phyloP scores from a whole-genome alignment of 169 alveolate species.

The Babesia sp. region DNA sequence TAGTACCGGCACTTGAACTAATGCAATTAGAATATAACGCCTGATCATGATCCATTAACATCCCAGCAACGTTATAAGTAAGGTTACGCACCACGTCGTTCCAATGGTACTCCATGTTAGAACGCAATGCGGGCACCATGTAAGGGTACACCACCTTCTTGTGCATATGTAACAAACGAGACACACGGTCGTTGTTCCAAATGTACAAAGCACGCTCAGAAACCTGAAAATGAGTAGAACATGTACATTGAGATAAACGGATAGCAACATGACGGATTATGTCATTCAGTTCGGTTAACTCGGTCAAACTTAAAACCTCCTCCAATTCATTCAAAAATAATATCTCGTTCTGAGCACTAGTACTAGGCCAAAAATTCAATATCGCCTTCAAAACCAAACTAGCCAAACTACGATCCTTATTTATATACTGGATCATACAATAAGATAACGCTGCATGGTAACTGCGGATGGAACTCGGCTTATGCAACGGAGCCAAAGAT shows the following conservation, averaged over 20 bases:
- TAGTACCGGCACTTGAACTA: background rate
- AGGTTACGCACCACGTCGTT: slow-evolving; percentile 71
- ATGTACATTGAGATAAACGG: slow-evolving; percentile 73
- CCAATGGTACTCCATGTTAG: slow-evolving; percentile 72
- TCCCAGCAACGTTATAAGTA: slow-evolving; percentile 66
- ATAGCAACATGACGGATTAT: slow-evolving; percentile 76
- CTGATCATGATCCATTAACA: slow-evolving; percentile 70
- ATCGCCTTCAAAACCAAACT: slow-evolving; percentile 80
- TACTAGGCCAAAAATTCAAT: slow-evolving; percentile 96
- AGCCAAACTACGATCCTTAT: slow-evolving; percentile 94
- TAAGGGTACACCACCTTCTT: slow-evolving; percentile 76
- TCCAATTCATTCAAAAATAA: slow-evolving; percentile 93
- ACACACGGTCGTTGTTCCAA: slow-evolving; percentile 89
- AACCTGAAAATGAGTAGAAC: slow-evolving; percentile 82
- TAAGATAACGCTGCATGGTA: slow-evolving; percentile 93
- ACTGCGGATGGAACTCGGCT: slow-evolving; percentile 89
- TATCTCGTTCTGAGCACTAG: slow-evolving; percentile 92
- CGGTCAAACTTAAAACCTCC: slow-evolving; percentile 87
- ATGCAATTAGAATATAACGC: slow-evolving; percentile 50
- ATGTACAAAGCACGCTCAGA: slow-evolving; percentile 90
- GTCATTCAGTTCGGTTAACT: slow-evolving; percentile 80
- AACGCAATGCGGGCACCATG: slow-evolving; percentile 67
- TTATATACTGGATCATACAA: slow-evolving; percentile 93
- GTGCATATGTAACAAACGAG: slow-evolving; percentile 78
- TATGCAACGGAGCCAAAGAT: slow-evolving; percentile 94